These are phyloP conservation scores for Clavispora carvajalis DNA, from an alignment of 805 yeast genomes.

Conservation along the genomic window DNA sequence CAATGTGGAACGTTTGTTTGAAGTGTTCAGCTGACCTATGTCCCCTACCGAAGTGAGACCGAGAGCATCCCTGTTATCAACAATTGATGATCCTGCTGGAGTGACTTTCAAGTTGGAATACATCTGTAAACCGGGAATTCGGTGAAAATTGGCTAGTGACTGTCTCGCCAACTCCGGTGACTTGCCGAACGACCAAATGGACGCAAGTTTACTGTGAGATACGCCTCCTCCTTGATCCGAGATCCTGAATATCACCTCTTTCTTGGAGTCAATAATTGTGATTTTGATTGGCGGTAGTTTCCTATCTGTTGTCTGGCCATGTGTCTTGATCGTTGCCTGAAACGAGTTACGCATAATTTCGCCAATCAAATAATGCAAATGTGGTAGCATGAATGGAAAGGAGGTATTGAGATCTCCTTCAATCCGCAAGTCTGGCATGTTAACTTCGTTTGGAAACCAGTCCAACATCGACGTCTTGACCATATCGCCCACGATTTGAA, in stretches of 20 bases:
- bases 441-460: slow-evolving; percentile 45
- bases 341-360: slow-evolving; percentile 82
- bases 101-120: slow-evolving; percentile 40
- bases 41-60: slow-evolving; percentile 41
- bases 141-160: slow-evolving; percentile 62
- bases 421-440: slow-evolving; percentile 70
- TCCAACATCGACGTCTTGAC: slow-evolving; percentile 47
- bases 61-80: slow-evolving; percentile 20
- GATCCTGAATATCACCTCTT: slow-evolving; percentile 67
- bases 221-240: slow-evolving; percentile 93
- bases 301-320: slow-evolving; percentile 20
- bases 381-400: slow-evolving; percentile 83
- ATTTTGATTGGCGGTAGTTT: slow-evolving; percentile 73
- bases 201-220: slow-evolving; percentile 48
- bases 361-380: slow-evolving; percentile 79
- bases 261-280: slow-evolving; percentile 61
- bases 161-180: slow-evolving; percentile 52
- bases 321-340: slow-evolving; percentile 66
- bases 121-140: slow-evolving; percentile 56
- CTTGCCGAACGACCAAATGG: slow-evolving; percentile 86
- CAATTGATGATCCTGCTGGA: slow-evolving; percentile 34
- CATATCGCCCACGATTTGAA: slow-evolving; percentile 49
- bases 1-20: slow-evolving; percentile 48
- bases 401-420: slow-evolving; percentile 64
- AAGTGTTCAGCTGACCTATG: slow-evolving; percentile 24